Evolutionary conservation across 1,284 basidiomycete genomes (phyloP).

Genomic region (Leccinum solheimii): DNA sequence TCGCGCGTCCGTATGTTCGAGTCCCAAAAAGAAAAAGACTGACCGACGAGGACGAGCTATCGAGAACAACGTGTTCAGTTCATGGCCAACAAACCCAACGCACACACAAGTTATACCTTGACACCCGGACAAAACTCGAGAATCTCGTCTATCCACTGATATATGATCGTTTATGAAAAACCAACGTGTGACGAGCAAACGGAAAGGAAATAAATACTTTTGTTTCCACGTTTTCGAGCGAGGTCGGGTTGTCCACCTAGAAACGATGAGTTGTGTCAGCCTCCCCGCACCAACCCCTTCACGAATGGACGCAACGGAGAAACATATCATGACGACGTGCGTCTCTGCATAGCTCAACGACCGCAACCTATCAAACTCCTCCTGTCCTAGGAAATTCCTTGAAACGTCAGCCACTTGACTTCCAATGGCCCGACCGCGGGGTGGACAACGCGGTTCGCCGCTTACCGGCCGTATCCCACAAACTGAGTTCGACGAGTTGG

Average conservation of each 20-base stretch:
- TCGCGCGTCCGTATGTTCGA: neutral
- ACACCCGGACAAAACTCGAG: conserved; percentile 91
- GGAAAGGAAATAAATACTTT: conserved; percentile 53
- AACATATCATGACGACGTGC: conserved; percentile 93
- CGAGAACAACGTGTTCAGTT: conserved; percentile 8
- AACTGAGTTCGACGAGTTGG: conserved; percentile 81
- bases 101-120: conserved; percentile 52
- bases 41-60: conserved; percentile 85
- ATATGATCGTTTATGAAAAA: neutral
- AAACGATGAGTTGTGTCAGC: neutral
- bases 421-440: neutral
- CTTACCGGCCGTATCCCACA: conserved; percentile 97
- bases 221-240: conserved; percentile 89
- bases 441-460: conserved; percentile 8
- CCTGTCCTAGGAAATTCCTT: conserved; percentile 67
- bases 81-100: neutral
- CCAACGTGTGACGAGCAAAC: neutral
- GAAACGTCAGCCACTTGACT: conserved; percentile 25
- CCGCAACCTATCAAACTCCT: conserved; percentile 92
- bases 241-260: conserved; percentile 87
- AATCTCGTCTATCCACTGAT: conserved; percentile 86
- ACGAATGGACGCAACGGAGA: conserved; percentile 61
- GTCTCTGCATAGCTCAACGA: conserved; percentile 94
- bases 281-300: too few species aligned
- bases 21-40: conserved; percentile 33